Evolutionary conservation across 1,139 yeast species (phyloP).

Genomic region (Zhuliangozyma parablackwelliae): DNA sequence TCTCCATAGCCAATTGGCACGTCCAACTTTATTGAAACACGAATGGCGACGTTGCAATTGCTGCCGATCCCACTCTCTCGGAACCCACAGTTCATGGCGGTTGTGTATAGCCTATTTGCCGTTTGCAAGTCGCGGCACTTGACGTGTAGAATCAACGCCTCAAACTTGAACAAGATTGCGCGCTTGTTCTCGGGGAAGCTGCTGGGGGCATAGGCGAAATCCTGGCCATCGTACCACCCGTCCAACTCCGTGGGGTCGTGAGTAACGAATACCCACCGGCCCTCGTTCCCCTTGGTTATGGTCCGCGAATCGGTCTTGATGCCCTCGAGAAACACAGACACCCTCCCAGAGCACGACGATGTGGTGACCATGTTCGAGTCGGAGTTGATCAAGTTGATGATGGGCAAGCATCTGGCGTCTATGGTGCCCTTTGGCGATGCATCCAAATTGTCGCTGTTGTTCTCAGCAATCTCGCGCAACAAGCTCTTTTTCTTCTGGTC

Average conservation of each 20-base stretch:
- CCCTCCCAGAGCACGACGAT: slow-evolving; percentile 84
- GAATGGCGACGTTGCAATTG: slow-evolving; percentile 71
- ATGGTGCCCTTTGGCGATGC: slow-evolving; percentile 83
- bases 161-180: slow-evolving; percentile 69
- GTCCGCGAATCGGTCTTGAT: slow-evolving; percentile 37
- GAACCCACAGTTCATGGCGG: slow-evolving; percentile 82
- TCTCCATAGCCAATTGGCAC: slow-evolving; percentile 62
- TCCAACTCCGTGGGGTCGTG: slow-evolving; percentile 53
- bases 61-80: slow-evolving; percentile 84
- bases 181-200: slow-evolving; percentile 23
- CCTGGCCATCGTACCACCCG: slow-evolving; percentile 45
- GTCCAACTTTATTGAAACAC: slow-evolving; percentile 68
- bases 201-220: slow-evolving; percentile 17
- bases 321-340: slow-evolving; percentile 78
- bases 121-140: slow-evolving; percentile 59
- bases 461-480: slow-evolving; percentile 49
- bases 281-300: slow-evolving; percentile 86
- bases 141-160: slow-evolving; percentile 80
- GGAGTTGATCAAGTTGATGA: slow-evolving; percentile 61
- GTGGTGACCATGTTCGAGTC: slow-evolving; percentile 74
- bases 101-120: slow-evolving; percentile 60
- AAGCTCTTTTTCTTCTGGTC: slow-evolving; percentile 63
- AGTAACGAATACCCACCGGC: slow-evolving; percentile 79
- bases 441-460: slow-evolving; percentile 48
- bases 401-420: slow-evolving; percentile 67